These are phyloP conservation scores for Colletotrichum graminicola DNA, from an alignment of 2,329 filamentous ascomycete genomes.

Conservation along the genomic window DNA sequence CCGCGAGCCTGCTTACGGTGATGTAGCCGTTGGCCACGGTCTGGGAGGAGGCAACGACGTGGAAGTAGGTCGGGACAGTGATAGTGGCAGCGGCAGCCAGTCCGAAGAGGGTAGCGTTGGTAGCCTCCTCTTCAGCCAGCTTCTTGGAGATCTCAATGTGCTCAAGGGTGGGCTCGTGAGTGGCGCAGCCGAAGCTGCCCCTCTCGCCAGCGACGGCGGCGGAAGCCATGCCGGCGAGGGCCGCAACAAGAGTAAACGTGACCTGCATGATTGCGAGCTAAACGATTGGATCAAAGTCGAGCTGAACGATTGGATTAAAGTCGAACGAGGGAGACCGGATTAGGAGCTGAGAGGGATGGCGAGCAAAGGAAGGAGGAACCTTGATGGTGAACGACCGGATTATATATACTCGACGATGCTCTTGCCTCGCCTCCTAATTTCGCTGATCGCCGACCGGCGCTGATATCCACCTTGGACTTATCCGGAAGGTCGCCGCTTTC, in stretches of 20 bases:
- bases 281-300: slow-evolving; percentile 4
- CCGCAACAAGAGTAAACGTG: slow-evolving; percentile 26
- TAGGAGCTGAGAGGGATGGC: slow-evolving; percentile 24
- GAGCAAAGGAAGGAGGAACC: slow-evolving; percentile 9
- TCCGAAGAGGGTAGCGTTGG: slow-evolving; percentile 26
- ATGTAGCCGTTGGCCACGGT: slow-evolving; percentile 50
- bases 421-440: not conserved
- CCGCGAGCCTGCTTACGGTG: slow-evolving; percentile 47
- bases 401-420: slow-evolving; percentile 9
- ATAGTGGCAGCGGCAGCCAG: slow-evolving; percentile 45
- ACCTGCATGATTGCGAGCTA: slow-evolving; percentile 14
- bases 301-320: not conserved
- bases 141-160: slow-evolving; percentile 41
- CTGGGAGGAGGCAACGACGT: slow-evolving; percentile 52
- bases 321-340: slow-evolving; percentile 1
- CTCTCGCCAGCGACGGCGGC: slow-evolving; percentile 21
- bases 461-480: slow-evolving; percentile 1
- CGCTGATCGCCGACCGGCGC: not conserved
- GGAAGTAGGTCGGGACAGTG: slow-evolving; percentile 56
- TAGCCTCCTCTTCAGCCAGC: slow-evolving; percentile 42
- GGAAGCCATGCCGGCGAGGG: slow-evolving; percentile 23
- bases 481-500: slow-evolving; percentile 22
- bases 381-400: slow-evolving; percentile 6
- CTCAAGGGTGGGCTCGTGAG: slow-evolving; percentile 24
- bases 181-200: slow-evolving; percentile 20